Base-by-base conservation (phyloP, 2,329 filamentous ascomycete species). In the Fusarium xyrophilum region DNA sequence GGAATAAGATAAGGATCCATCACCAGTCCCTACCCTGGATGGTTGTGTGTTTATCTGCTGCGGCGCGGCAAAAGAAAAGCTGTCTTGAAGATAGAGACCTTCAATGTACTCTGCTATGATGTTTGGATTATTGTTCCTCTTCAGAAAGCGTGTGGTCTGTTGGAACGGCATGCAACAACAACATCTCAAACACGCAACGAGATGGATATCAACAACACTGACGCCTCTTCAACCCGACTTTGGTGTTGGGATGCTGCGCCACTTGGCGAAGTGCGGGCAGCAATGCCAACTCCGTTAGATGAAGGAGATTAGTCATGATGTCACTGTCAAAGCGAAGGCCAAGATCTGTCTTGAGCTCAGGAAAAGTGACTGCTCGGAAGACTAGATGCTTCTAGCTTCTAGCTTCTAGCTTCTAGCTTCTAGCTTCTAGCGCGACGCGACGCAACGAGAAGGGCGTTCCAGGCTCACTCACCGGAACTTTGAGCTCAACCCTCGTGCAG, bases 31-130 rank as follows among this genome's bases (percentile, higher is more conserved):
- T 48, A 48, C 30, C 46, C 46, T 48, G 4, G 6, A 48, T 35
- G 4, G 3, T 19, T 11, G 11, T 25, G 9, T 3, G 39, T 25
- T 38, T 13, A 25, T 42, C 15, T 19, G 3, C 21, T 12, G 15
- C 4, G 39, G 39, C 21, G 10, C 7, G 21, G n/a, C 4, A 21
- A 17, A 3, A 17, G 23, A 13, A 7, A 23, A 23, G 5, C 2
- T 17, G 0, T 9, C 4, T 5, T 17, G 2, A 9, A 5, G 7
- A 9, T 5, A 0, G 12, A 21, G 0, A 21, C 6, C 0, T 2
- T 13, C 0, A 5, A 2, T 2, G 2, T 6, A 5, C 14, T 46
- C 3, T 17, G 9, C 32, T 33, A 17, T 33, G 6, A 33, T 30
- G 14, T 33, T 4, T 7, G 14, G 12, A 13, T 7, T 15, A 7